Evolutionary conservation across 495 filamentous ascomycete genomes (phyloP).

Genomic region (Talaromyces liani): DNA sequence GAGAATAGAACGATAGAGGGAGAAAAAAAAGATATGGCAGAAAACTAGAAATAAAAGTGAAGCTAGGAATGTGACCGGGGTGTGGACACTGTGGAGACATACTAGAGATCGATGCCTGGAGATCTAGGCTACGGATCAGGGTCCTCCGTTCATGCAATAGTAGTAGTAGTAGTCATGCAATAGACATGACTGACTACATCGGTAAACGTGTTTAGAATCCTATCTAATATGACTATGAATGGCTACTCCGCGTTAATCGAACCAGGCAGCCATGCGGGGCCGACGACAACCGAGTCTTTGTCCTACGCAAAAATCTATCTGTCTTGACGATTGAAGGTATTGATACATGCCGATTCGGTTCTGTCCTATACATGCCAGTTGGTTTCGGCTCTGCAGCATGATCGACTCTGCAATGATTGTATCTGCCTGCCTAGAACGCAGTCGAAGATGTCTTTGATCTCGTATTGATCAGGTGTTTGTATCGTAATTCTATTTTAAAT

Average conservation of each 20-base stretch:
- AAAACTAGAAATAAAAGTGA: not conserved
- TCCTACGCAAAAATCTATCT: too few relatives aligned
- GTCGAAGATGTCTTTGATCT: not conserved
- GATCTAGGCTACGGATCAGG: not conserved
- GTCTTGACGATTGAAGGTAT: too few relatives aligned
- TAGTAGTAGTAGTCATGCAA: not conserved
- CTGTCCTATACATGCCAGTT: not conserved
- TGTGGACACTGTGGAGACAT: not conserved
- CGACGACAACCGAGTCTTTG: not conserved
- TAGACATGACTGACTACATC: not conserved
- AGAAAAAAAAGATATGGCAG: not conserved
- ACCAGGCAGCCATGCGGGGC: not conserved
- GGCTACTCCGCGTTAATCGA: not conserved
- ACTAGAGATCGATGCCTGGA: not conserved
- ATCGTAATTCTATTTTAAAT: too few relatives aligned
- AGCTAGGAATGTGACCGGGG: not conserved
- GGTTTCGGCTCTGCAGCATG: not conserved
- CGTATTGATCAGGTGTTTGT: not conserved
- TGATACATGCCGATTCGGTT: too few relatives aligned
- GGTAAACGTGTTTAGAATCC: not conserved
- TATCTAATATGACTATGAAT: not conserved
- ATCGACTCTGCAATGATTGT: not conserved
- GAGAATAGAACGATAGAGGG: not conserved
- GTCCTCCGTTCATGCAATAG: not conserved
- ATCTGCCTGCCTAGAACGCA: not conserved